A percentile compares a stretch with the other conserved stretches of the same genome.
These are phyloP conservation scores for Phytophthora idaei DNA, from an alignment of 352 stramenopile species.

Conservation along the genomic window DNA sequence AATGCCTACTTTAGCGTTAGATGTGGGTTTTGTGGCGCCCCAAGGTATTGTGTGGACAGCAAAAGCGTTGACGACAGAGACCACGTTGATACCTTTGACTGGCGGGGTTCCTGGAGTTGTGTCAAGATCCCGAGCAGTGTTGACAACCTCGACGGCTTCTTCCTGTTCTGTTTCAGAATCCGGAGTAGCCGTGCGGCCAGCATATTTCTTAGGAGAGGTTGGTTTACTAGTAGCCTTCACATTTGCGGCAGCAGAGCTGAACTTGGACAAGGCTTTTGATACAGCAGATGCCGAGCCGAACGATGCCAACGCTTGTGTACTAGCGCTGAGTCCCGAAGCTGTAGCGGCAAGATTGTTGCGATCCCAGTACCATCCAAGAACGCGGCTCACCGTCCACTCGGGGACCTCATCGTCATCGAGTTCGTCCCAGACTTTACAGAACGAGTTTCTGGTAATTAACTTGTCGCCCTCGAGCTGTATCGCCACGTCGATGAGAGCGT, in stretches of 20 bases:
- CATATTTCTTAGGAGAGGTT: constrained; percentile 30
- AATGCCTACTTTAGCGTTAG: constrained; percentile 33
- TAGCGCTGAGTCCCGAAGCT: constrained; percentile 25
- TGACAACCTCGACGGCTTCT: constrained; percentile 46
- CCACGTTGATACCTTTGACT: constrained; percentile 7
- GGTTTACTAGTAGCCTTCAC: constrained; percentile 9
- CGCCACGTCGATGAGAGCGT: constrained; percentile 59
- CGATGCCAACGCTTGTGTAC: constrained; percentile 27
- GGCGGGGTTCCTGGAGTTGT: constrained; percentile 3
- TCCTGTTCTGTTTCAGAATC: constrained; percentile 33
- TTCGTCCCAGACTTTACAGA: constrained; percentile 52
- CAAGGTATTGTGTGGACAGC: constrained; percentile 23
- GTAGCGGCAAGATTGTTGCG: constrained; percentile 13
- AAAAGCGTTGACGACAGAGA: constrained; percentile 21
- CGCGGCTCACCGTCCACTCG: constrained; percentile 41
- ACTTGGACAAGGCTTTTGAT: constrained; percentile 36
- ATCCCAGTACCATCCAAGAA: constrained; percentile 74
- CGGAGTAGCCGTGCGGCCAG: constrained; percentile 1
- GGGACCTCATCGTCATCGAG: constrained; percentile 47
- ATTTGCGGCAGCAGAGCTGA: constrained; percentile 23
- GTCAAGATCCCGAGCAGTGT: constrained; percentile 47
- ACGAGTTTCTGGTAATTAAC: constrained; percentile 39
- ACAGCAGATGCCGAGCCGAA: constrained; percentile 30
- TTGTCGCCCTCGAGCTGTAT: constrained; percentile 50
- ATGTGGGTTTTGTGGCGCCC: constrained; percentile 13